Evolutionary conservation across 192 early-diverging fungal genomes (phyloP), one percentile per base, ranked within the genome.

Genomic region (Coemansia asiatica): DNA sequence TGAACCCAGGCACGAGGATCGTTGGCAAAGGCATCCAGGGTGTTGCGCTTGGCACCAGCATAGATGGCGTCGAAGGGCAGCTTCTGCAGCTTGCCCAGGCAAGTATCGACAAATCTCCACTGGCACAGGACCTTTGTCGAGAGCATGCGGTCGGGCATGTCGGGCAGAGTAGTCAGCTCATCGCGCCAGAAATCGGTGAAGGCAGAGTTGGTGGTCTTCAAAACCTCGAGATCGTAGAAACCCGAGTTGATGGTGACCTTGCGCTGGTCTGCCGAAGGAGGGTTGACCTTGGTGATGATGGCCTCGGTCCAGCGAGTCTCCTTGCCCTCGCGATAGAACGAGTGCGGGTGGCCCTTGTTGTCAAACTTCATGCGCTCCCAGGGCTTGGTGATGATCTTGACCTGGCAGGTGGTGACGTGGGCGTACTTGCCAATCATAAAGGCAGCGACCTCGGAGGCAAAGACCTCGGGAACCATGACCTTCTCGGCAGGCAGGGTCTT

Each of bases 161-260:
- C 87, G 5, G 84, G 79, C 61, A 93, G 76, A 7, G 91, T 91
- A 49, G 90, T 86, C 76, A 87, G 88, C 67, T 91, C 83, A 60
- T 91, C 89, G 60, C 83, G 82, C 69, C 87, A 84, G 72, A 90
- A 93, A 38, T 86, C 84, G 44, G 84, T 81, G 75, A 93, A 93
- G 58, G 89, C 79, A 18, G 91, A 93, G 56, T 90, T 90, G 26
- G 91, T 93, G 49, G 91, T 90, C 84, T 93, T 93, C 56, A 93
- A 84, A 29, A 93, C 89, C 55, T 89, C 74, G 21, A 93, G 69
- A 22, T 88, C 87, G 57, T 79, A 79, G 58, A 93, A 83, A 10
- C 90, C 90, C 28, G 90, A 91, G 61, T 76, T 82, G 63, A 90
- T 71, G 25, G 59, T 60, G 16, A 85, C 75, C 2, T 60, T 68